These are phyloP conservation scores for Penicillium sp. DNA, from an alignment of 2,329 filamentous ascomycete genomes.

Conservation along the genomic window DNA sequence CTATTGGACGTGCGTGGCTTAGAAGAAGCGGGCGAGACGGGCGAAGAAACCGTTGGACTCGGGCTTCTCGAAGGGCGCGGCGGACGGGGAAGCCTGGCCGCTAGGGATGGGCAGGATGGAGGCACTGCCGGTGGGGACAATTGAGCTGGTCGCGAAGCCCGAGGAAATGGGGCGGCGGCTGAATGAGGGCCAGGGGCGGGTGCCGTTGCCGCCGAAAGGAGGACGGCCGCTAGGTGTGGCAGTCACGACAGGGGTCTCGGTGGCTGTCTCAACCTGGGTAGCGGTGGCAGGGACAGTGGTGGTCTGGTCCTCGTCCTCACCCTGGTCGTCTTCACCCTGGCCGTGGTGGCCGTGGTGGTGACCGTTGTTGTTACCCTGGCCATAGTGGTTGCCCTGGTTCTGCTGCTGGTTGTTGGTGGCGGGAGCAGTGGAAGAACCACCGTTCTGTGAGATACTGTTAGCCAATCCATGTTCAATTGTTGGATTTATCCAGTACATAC, in stretches of 20 bases:
- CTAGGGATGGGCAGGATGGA: conserved; percentile 7
- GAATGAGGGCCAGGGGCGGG: conserved; percentile 15
- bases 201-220: conserved; percentile 25
- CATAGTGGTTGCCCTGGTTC: background rate
- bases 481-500: conserved; percentile 27
- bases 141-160: conserved; percentile 38
- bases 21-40: background rate
- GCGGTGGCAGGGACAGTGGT: conserved; percentile 10
- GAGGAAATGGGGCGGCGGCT: conserved; percentile 10
- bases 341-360: no score
- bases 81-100: background rate
- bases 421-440: conserved; percentile 7
- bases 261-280: conserved; percentile 10
- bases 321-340: conserved; percentile 2
- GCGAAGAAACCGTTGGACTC: conserved; percentile 28
- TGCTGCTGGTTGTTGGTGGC: conserved; percentile 14
- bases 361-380: no score
- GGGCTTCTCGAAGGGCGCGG: conserved; percentile 6
- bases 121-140: conserved; percentile 1
- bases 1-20: background rate
- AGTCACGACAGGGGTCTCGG: conserved; percentile 11
- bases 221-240: conserved; percentile 16
- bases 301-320: background rate
- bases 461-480: background rate
- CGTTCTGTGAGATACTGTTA: conserved; percentile 10